These are phyloP conservation scores for Selenicereus undatus DNA, from an alignment of 148 eudicot genomes.

Conservation along the genomic window DNA sequence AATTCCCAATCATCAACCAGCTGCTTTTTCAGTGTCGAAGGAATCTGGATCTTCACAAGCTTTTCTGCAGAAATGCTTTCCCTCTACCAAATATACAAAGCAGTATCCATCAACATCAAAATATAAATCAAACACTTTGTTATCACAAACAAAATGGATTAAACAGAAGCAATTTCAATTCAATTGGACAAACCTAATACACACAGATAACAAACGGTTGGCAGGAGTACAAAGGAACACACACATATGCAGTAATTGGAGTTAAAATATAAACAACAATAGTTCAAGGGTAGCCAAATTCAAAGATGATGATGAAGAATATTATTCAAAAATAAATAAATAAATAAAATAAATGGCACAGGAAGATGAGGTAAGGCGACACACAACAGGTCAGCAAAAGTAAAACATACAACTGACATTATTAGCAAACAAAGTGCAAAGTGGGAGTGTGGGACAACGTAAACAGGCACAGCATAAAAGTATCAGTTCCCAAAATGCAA, in stretches of 20 bases:
- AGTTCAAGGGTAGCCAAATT: neutral
- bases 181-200: neutral
- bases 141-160: neutral
- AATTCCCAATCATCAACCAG: conserved; percentile 90
- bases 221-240: neutral
- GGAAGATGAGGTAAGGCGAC: neutral
- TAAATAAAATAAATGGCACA: neutral
- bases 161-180: neutral
- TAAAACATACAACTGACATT: neutral
- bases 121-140: conserved; percentile 12
- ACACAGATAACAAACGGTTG: neutral
- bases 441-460: neutral
- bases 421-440: neutral
- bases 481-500: neutral
- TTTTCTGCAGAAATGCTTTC: conserved; percentile 59
- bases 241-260: too few relatives aligned
- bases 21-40: conserved; percentile 72
- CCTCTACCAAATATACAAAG: conserved; percentile 45
- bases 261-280: neutral
- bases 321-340: neutral
- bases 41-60: conserved; percentile 79
- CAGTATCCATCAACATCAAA: conserved; percentile 18
- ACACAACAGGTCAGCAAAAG: neutral
- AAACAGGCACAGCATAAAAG: neutral
- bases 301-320: neutral